Percentiles rank a stretch among this genome's conserved stretches.
Evolutionary conservation across 2,329 filamentous ascomycete species (phyloP).

Genomic region (Aurifilum marmelostoma): DNA sequence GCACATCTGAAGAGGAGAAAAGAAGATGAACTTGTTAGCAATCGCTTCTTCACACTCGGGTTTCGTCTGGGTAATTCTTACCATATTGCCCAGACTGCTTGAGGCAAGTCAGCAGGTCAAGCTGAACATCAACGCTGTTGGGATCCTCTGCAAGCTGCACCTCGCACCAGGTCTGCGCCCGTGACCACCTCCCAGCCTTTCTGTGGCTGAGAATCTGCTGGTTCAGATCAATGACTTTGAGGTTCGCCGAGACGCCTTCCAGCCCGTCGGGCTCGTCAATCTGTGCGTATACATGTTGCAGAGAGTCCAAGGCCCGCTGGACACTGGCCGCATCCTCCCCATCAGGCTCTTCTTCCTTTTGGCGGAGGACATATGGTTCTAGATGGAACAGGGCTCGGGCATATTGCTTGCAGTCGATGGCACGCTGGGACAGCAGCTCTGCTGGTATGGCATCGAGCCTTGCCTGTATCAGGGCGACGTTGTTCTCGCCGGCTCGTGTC

Average conservation of each 20-base stretch:
- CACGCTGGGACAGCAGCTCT: constrained; percentile 75
- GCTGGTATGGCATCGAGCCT: constrained; percentile 68
- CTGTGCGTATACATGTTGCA: constrained; percentile 94
- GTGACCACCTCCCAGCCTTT: constrained; percentile 90
- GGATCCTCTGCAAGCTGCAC: constrained; percentile 82
- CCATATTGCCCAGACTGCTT: constrained; percentile 96
- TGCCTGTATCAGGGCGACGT: constrained; percentile 52
- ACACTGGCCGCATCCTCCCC: constrained; percentile 55
- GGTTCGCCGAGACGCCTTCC: constrained; percentile 87
- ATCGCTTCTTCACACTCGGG: neutral
- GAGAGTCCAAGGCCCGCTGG: constrained; percentile 71
- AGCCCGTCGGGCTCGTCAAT: constrained; percentile 98
- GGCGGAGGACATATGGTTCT: constrained; percentile 76
- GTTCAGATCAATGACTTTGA: constrained; percentile 85
- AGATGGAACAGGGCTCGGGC: constrained; percentile 91
- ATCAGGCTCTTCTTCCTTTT: constrained; percentile 49
- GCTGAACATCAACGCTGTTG: constrained; percentile 74
- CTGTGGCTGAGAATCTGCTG: constrained; percentile 92
- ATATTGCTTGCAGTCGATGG: constrained; percentile 93
- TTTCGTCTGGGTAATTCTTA: constrained; percentile 45
- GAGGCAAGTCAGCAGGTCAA: constrained; percentile 83
- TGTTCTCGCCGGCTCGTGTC: constrained; percentile 50
- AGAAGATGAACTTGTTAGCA: neutral
- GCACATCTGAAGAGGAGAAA: constrained; percentile 62
- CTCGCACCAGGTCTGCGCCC: constrained; percentile 97